Base-by-base conservation (phyloP, 495 filamentous ascomycete species). In the Penicillium roqueforti region DNA sequence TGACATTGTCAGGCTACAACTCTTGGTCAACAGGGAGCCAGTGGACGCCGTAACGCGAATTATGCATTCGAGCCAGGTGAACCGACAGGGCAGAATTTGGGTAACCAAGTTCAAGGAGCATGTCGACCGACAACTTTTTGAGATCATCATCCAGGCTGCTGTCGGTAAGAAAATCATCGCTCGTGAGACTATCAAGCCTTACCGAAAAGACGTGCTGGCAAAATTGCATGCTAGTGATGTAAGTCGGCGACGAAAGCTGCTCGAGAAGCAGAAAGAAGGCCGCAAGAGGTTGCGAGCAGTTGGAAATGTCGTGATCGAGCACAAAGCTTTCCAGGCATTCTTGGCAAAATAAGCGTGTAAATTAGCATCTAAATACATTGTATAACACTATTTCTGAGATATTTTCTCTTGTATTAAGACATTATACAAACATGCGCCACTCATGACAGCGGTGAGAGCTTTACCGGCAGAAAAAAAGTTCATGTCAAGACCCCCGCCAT, bases 191-290 rank as follows among this genome's bases (percentile, higher is more conserved):
- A 85, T 98, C 69, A 97, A 97, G 78, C 89, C 93, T 1, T 97
- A 96, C 68, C 80, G 93, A 45, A 98, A 98, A 71, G 93, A 98
- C 63, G 85, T 98, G 4, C 74, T 95, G 55, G 86, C 87, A 31
- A 98, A 98, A 70, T 77, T 98, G 53, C 95, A 98, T 66, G 93
- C 95, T 8, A 86, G 85, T 59, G 93, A 98, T 74, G 80, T 95
- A 16, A 81, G 80, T 9, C 77, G 93, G 31, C 80, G 91, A 43
- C 79, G 84, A 63, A 98, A 98, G 72, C 69, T 98, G 57, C 66
- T 98, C 38, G 92, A 97, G 73, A 96, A 91, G 78, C 93, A 98
- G 71, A 98, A 98, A 75, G 92, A 92, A 59, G 93, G 93, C 1
- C 81, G 89, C 53, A 97, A 96, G 81, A 88, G 83, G 73, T 70